Evolutionary conservation across 2,329 filamentous ascomycete species (phyloP), one percentile per base, ranked within the genome.

Genomic region (Trichoderma endophyticum): DNA sequence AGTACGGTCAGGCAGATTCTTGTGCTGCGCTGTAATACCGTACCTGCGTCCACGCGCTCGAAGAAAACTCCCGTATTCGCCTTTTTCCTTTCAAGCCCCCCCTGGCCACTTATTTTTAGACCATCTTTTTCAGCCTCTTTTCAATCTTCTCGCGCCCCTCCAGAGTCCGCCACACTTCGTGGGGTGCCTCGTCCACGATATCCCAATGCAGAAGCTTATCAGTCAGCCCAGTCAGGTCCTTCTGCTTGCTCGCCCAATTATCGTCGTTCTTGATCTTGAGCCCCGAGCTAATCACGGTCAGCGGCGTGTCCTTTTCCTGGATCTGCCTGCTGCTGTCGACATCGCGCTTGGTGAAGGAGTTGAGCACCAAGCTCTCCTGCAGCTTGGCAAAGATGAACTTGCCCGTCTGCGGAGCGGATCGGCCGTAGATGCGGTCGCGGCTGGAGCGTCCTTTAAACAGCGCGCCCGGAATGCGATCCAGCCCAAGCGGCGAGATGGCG

Each of bases 321-420:
- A 98, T 96, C 61, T 91, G 90, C 26, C 92, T 86, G 72, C 94
- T 94, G 72, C 91, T 92, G 59, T 87, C 84, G 21, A 97, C 90
- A 78, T 99, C 96, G 39, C 93, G 93, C 80, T 91, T 92, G 15
- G 94, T 94, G 75, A 98, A 89, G 1, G 93, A 93, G 75, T 91
- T 88, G 0, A 95, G 95, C 36, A 98, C 94, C 1, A 98, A 86
- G 75, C 92, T 95, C 83, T 99, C 96, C 82, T 99, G 96, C 71
- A 99, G 86, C 82, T 95, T 93, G 5, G 94, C 92, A 80, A 97
- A 97, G 81, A 98, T 91, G 80, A 89, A 91, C 80, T 95, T 97
- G 73, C 93, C 93, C 28, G 86, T 87, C 81, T 97, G 93, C 78
- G 94, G 92, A 0, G 94, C 90, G 6, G 90, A 89, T 59, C 89